Evolutionary conservation across 2,329 filamentous ascomycete genomes (phyloP).

Genomic region (Neonectria punicea): DNA sequence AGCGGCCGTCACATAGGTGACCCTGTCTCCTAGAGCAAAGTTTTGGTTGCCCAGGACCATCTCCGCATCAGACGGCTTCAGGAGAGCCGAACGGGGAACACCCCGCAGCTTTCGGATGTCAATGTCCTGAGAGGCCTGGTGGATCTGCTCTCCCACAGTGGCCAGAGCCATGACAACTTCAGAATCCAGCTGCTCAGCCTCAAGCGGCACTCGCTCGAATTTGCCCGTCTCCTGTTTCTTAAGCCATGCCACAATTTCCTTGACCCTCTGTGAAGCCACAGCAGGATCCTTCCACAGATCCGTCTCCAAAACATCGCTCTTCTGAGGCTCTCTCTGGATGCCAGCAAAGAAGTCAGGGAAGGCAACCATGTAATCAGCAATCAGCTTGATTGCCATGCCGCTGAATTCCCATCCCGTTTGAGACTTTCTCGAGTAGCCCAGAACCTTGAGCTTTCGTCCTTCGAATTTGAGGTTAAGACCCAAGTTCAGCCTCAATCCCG

Average conservation of each 20-base stretch:
- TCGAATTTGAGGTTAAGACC: conserved; percentile 98
- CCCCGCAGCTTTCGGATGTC: conserved; percentile 77
- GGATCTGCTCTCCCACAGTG: conserved; percentile 73
- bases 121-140: conserved; percentile 61
- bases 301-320: conserved; percentile 83
- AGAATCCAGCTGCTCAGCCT: conserved; percentile 95
- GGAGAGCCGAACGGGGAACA: conserved; percentile 85
- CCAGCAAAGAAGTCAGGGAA: conserved; percentile 97
- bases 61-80: conserved; percentile 97
- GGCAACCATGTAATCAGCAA: conserved; percentile 88
- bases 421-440: conserved; percentile 92
- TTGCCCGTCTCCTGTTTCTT: conserved; percentile 91
- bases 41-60: conserved; percentile 86
- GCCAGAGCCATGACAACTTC: conserved; percentile 87
- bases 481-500: conserved; percentile 86
- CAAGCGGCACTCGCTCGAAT: conserved; percentile 94
- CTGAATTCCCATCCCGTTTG: conserved; percentile 96
- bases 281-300: conserved; percentile 84
- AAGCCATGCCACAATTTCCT: conserved; percentile 93
- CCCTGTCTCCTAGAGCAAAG: conserved; percentile 87
- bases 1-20: conserved; percentile 92
- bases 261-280: conserved; percentile 81
- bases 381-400: conserved; percentile 79
- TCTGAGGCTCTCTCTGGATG: conserved; percentile 85
- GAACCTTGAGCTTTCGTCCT: conserved; percentile 91